Percentiles rank a stretch among this genome's conserved stretches.
Evolutionary conservation across 2,329 filamentous ascomycete genomes (phyloP).

Genomic region (Coniella lustricola): DNA sequence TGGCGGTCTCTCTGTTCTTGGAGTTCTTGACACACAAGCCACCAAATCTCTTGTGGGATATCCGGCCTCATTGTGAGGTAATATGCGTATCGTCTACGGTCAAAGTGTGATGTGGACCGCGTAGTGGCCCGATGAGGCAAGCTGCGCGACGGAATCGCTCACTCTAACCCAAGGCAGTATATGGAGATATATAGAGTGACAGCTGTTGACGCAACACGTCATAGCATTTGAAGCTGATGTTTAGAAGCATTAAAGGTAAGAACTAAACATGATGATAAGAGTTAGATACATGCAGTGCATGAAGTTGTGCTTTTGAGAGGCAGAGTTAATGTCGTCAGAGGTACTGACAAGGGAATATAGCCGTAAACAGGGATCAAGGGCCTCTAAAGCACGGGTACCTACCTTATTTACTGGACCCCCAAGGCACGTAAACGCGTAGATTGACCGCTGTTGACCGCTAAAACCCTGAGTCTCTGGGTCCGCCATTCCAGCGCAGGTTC

Average conservation of each 20-base stretch:
- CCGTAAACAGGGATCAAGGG: background rate
- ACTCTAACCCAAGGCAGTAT: no score
- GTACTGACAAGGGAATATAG: background rate
- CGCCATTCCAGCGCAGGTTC: no score
- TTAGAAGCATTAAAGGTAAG: no score
- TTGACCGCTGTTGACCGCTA: background rate
- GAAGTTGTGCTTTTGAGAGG: background rate
- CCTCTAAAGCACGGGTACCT: background rate
- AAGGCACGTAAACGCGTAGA: background rate
- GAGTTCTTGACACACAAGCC: conserved; percentile 54
- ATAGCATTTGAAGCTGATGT: no score
- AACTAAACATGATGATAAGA: no score
- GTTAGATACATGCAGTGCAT: background rate
- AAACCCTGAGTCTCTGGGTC: background rate
- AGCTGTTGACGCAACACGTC: no score
- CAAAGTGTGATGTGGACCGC: background rate
- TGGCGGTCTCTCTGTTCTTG: conserved; percentile 48
- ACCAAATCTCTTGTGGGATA: conserved; percentile 53
- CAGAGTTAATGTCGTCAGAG: background rate
- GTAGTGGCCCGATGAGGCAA: no score
- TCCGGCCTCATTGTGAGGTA: conserved; percentile 6
- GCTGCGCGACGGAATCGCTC: no score
- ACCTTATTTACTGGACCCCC: background rate
- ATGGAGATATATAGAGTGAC: no score
- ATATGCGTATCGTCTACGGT: background rate